These are phyloP conservation scores for Fusarium sp. DNA, from an alignment of 2,329 filamentous ascomycete genomes.

Conservation along the genomic window DNA sequence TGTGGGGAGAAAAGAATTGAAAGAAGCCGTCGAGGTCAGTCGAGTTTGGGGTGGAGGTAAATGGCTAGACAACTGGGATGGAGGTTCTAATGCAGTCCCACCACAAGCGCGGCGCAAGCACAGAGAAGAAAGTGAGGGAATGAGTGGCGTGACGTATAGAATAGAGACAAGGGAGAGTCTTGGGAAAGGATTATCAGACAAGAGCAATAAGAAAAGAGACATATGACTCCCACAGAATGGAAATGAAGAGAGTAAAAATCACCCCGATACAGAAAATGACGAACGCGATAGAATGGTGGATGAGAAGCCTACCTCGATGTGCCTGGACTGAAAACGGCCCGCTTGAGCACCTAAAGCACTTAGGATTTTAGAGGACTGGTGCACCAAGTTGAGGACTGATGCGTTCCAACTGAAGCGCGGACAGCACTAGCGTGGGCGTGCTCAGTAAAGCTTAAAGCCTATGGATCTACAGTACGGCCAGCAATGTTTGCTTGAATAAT, in stretches of 20 bases:
- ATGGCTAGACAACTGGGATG: slow-evolving; percentile 29
- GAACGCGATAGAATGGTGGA: slow-evolving; percentile 4
- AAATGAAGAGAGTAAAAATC: slow-evolving; percentile 8
- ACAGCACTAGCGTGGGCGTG: slow-evolving; percentile 16
- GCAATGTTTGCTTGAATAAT: background rate
- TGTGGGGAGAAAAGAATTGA: slow-evolving; percentile 33
- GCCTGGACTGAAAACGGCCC: slow-evolving; percentile 23
- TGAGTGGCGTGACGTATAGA: slow-evolving; percentile 31
- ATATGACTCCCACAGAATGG: background rate
- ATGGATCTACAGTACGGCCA: background rate
- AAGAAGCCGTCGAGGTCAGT: slow-evolving; percentile 28
- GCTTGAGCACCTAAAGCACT: slow-evolving; percentile 13
- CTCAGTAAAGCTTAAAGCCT: background rate
- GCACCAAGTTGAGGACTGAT: slow-evolving; percentile 5
- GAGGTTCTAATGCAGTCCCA: slow-evolving; percentile 32
- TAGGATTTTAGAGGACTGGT: background rate
- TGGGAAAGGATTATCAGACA: background rate
- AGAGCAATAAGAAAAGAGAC: background rate
- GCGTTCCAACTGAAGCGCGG: slow-evolving; percentile 25
- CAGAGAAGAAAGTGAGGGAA: slow-evolving; percentile 18
- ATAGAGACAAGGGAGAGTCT: slow-evolving; percentile 1
- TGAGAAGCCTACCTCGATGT: slow-evolving; percentile 5
- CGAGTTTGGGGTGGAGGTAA: slow-evolving; percentile 14
- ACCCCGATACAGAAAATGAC: slow-evolving; percentile 4
- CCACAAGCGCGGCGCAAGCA: slow-evolving; percentile 21